Conservation (phyloP, 169 alveolate genomes). For the Cryptosporidium muris region DNA sequence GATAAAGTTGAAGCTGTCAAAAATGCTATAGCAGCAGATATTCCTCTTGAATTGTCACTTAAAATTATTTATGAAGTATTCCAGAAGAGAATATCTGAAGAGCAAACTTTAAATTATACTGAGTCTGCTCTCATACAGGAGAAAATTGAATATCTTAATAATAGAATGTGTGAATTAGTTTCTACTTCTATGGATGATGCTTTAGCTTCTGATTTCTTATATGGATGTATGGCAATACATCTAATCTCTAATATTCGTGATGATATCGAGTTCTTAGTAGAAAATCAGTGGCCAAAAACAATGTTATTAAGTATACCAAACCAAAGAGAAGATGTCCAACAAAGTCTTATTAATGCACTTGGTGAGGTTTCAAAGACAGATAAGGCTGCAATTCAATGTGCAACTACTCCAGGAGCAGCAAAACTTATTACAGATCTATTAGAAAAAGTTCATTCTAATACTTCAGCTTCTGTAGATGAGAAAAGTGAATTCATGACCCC, state of each 20-base stretch:
- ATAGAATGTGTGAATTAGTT: constrained; percentile 41
- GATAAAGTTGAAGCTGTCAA: constrained; percentile 36
- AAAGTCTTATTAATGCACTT: constrained; percentile 6
- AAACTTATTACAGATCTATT: constrained; percentile 31
- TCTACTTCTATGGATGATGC: constrained; percentile 31
- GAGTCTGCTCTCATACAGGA: constrained; percentile 39
- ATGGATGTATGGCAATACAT: constrained; percentile 68
- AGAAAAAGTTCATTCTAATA: constrained; percentile 14
- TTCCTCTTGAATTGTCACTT: constrained; percentile 51
- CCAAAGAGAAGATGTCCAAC: constrained; percentile 17
- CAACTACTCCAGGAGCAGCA: constrained; percentile 58
- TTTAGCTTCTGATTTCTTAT: constrained; percentile 18
- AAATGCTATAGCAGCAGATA: constrained; percentile 58
- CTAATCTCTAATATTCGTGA: constrained; percentile 23
- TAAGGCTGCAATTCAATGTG: constrained; percentile 65
- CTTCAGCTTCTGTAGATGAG: background rate
- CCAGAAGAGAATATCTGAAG: constrained; percentile 54
- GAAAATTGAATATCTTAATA: constrained; percentile 39
- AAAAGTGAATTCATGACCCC: constrained; percentile 14
- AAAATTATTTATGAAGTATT: constrained; percentile 54
- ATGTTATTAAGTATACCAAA: constrained; percentile 16
- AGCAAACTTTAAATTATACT: constrained; percentile 16
- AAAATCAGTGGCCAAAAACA: constrained; percentile 40
- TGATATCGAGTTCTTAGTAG: constrained; percentile 44
- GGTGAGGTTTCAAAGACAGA: constrained; percentile 41